Evolutionary conservation across 2,329 filamentous ascomycete species (phyloP).

Genomic region (Aplosporella prunicola): DNA sequence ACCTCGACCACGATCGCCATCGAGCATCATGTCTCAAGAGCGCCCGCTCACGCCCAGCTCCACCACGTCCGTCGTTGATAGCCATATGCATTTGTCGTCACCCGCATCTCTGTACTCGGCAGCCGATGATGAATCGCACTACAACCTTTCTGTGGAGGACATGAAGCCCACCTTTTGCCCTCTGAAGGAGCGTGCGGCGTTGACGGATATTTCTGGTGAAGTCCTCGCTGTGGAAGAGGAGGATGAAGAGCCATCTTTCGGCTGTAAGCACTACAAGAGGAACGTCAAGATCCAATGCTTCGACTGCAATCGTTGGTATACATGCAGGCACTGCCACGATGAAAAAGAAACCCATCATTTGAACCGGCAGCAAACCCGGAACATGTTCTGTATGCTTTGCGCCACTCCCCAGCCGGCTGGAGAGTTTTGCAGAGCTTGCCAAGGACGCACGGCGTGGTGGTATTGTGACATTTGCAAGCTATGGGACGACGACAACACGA

Average conservation of each 20-base stretch:
- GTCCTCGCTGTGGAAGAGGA: conserved; percentile 43
- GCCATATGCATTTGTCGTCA: conserved; percentile 24
- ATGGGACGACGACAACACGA: conserved; percentile 88
- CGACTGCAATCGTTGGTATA: conserved; percentile 84
- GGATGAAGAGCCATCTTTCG: conserved; percentile 45
- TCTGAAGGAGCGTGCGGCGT: conserved; percentile 9
- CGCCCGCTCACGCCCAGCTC: conserved; percentile 30
- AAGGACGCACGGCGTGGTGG: conserved; percentile 70
- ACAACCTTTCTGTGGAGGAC: conserved; percentile 20
- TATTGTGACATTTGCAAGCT: conserved; percentile 93
- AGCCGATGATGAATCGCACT: conserved; percentile 25
- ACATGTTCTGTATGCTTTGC: conserved; percentile 98
- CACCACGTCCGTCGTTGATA: conserved; percentile 23
- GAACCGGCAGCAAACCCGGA: conserved; percentile 71
- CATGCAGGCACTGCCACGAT: conserved; percentile 92
- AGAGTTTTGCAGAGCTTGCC: conserved; percentile 70
- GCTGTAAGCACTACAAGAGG: conserved; percentile 86
- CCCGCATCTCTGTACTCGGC: conserved; percentile 26
- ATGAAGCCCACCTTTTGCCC: conserved; percentile 9
- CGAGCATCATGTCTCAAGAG: conserved; percentile 30
- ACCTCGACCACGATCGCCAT: conserved; percentile 27
- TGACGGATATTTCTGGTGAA: conserved; percentile 36
- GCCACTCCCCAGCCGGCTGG: conserved; percentile 72
- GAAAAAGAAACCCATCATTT: conserved; percentile 68
- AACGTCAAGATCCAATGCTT: conserved; percentile 95